Evolutionary conservation across 371 early-diverging fungal genomes (phyloP).

Genomic region (Apophysomyces sp.): DNA sequence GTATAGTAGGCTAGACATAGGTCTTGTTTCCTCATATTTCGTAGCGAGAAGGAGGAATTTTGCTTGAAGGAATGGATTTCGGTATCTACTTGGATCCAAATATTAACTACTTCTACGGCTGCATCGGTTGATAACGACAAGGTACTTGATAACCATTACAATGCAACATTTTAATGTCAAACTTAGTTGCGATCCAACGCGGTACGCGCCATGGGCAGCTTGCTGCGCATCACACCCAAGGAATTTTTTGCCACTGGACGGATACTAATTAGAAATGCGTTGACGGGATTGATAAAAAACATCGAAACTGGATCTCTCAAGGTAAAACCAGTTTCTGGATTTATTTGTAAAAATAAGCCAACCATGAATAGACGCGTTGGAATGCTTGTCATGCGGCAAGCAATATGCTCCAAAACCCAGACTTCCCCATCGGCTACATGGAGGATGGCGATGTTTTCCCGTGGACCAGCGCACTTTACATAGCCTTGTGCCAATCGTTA

Average conservation of each 20-base stretch:
- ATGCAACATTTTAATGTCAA: neutral
- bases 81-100: slow-evolving; percentile 40
- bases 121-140: slow-evolving; percentile 76
- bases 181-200: slow-evolving; percentile 74
- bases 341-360: too few species aligned
- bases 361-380: slow-evolving; percentile 65
- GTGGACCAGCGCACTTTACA: slow-evolving; percentile 59
- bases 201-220: slow-evolving; percentile 71
- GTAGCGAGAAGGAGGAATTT: slow-evolving; percentile 29
- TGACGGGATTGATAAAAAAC: slow-evolving; percentile 61
- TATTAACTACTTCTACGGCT: slow-evolving; percentile 48
- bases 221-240: slow-evolving; percentile 57
- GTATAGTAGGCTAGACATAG: slow-evolving; percentile 16
- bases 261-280: slow-evolving; percentile 52
- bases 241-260: slow-evolving; percentile 49
- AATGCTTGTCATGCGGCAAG: slow-evolving; percentile 79
- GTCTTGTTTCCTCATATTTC: too few species aligned
- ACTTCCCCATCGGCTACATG: slow-evolving; percentile 62
- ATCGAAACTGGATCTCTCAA: slow-evolving; percentile 73
- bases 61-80: slow-evolving; percentile 36
- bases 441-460: slow-evolving; percentile 25
- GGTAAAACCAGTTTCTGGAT: too few species aligned
- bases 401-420: slow-evolving; percentile 59
- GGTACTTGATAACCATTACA: slow-evolving; percentile 20
- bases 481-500: slow-evolving; percentile 55